Evolutionary conservation across 306 rosid species (phyloP).

Genomic region (Astragalus membranaceus): DNA sequence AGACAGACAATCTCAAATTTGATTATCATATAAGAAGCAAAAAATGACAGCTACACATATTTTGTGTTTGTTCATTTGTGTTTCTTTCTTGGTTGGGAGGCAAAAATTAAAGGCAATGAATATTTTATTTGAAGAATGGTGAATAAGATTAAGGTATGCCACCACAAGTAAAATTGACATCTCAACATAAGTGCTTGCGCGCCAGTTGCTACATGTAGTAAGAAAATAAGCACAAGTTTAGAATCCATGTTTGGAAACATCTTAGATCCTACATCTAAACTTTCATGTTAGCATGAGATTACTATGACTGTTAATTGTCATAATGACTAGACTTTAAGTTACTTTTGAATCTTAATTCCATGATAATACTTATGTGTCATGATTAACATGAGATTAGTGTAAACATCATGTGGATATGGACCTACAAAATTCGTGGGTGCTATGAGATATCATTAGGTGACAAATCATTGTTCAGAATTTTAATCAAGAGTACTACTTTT

Average conservation of each 20-base stretch:
- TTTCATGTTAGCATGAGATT: slow-evolving; percentile 19
- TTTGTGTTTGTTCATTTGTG: slow-evolving; percentile 24
- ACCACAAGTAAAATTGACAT: slow-evolving; percentile 62
- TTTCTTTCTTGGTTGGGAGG: slow-evolving; percentile 59
- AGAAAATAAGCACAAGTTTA: slow-evolving; percentile 15
- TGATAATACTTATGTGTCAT: slow-evolving; percentile 35
- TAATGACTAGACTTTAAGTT: slow-evolving; percentile 50
- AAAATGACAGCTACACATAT: slow-evolving; percentile 40
- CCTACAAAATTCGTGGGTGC: slow-evolving; percentile 42
- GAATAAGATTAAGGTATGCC: slow-evolving; percentile 49
- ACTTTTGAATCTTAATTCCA: slow-evolving; percentile 51
- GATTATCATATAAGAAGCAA: slow-evolving; percentile 24
- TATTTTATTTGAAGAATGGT: slow-evolving; percentile 47
- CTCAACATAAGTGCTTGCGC: slow-evolving; percentile 43
- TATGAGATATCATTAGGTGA: slow-evolving; percentile 37
- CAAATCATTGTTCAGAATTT: slow-evolving; percentile 47
- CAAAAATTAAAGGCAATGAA: slow-evolving; percentile 40
- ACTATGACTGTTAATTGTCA: slow-evolving; percentile 37
- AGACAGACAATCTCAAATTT: slow-evolving; percentile 38
- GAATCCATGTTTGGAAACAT: slow-evolving; percentile 12
- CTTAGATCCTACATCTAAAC: slow-evolving; percentile 12
- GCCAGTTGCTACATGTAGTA: slow-evolving; percentile 18
- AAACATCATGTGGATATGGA: slow-evolving; percentile 62
- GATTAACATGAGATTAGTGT: slow-evolving; percentile 58
- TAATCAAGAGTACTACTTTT: slow-evolving; percentile 18